Evolutionary conservation across 23 red algal species (phyloP), one percentile per base, ranked within the genome.

Genomic region (Gracilaria domingensis): DNA sequence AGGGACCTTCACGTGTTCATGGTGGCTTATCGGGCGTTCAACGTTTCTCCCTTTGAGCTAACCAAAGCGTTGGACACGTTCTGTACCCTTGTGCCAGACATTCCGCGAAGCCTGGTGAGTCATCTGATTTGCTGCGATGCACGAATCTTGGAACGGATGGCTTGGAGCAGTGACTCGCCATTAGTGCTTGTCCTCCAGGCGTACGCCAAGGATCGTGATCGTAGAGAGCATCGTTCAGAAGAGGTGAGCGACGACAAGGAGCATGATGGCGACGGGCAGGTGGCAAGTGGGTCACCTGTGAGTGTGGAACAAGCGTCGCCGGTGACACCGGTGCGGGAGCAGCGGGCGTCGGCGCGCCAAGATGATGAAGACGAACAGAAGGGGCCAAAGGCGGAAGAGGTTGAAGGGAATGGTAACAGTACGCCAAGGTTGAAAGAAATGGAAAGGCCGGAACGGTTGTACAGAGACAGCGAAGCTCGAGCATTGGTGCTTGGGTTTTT

Each of bases 1-100:
- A 58, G 76, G 18, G 95, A 96, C 44, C 60, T 86, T 33, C 28
- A 83, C 7, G 79, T 80, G 21, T 93, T 96, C 70, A 54, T 50
- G 2, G 66, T 69, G 12, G 45, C 91, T 4, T 85, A 92, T 18
- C 49, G 61, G 5, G 54, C 47, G 12, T 81, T 96, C 48, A 71
- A 96, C 16, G 60, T 93, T 0, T 83, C 84, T 12, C 57, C 95
- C 4, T 96, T 96, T 56, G 95, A 96, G 26, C 69, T 93, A 54
- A 81, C 82, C 14, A 96, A 96, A 42, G 42, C 84, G 12, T 40
- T 93, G 49, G 62, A 66, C n/a, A 29, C 84, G 30, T 93, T 85
- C 45, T 50, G 59, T 26, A 60, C 40, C 21, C 82, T 67, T 40
- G 72, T 77, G 6, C 58, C 38, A 1, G 83, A 95, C 47, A 84